Percentiles rank a stretch among this genome's conserved stretches.
phyloP scores from a whole-genome alignment of 441 rosid genomes.

The Capsella rubella region DNA sequence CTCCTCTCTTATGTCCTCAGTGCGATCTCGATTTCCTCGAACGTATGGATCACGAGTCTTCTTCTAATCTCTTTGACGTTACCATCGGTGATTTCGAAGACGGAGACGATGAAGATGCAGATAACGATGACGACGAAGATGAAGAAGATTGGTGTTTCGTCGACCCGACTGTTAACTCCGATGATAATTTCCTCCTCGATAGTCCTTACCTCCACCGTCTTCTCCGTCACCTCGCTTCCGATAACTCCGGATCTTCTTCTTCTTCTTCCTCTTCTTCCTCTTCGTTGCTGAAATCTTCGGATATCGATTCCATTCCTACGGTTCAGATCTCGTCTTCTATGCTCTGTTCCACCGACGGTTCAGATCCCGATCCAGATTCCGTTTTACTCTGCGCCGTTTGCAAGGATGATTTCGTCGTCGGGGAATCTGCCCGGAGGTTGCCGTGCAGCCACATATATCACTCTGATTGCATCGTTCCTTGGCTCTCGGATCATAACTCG shows the following conservation, averaged over 20 bases:
- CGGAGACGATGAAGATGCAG: constrained; percentile 13
- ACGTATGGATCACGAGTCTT: constrained; percentile 49
- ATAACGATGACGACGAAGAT: neutral
- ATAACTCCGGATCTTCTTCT: constrained; percentile 23
- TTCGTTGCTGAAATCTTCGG: constrained; percentile 14
- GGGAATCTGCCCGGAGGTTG: constrained; percentile 54
- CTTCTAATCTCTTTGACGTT: constrained; percentile 32
- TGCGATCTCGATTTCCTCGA: constrained; percentile 52
- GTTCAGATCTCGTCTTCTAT: constrained; percentile 39
- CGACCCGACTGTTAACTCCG: constrained; percentile 45
- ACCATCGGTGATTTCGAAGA: constrained; percentile 31
- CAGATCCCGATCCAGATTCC: constrained; percentile 46
- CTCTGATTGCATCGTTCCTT: constrained; percentile 63
- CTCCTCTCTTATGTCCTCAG: constrained; percentile 54
- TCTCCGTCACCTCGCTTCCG: constrained; percentile 48
- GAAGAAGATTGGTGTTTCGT: constrained; percentile 47
- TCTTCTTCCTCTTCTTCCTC: constrained; percentile 28
- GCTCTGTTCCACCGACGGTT: constrained; percentile 28
- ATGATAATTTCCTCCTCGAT: constrained; percentile 52
- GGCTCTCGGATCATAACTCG: constrained; percentile 63
- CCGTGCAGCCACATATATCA: constrained; percentile 73
- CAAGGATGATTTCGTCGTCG: constrained; percentile 56
- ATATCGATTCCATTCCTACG: constrained; percentile 51
- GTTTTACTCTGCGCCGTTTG: constrained; percentile 58
- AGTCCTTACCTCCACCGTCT: constrained; percentile 53